Evolutionary conservation across 108 stramenopile genomes (phyloP), one percentile per base, ranked within the genome.

Genomic region (Aurantiochytrium sp.): DNA sequence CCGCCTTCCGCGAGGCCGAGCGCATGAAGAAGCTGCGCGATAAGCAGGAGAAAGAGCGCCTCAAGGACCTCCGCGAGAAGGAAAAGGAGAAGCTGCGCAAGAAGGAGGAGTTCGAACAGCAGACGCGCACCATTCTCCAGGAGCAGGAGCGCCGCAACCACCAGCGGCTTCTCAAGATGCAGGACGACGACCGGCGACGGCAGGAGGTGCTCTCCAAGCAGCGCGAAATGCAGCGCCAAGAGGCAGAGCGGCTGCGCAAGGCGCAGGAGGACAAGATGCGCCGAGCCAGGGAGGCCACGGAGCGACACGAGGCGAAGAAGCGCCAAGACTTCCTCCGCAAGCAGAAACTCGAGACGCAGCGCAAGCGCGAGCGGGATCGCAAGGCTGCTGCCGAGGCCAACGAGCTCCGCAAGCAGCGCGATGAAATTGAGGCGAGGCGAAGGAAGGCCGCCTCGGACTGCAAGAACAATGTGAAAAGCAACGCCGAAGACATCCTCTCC

Each of bases 71-170:
- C 55, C 81, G 90, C 48, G 89, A 93, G 55, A 86, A 92, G 42
- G 94, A 93, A 45, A 88, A 31, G 87, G 90, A 91, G 89, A 85
- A 87, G 22, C 55, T 88, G 1, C 86, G 89, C 65, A 90, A 90
- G 55, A 89, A 89, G 87, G 90, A 89, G 4, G 88, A 88, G 30
- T 88, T 89, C 19, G 86, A 54, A 6, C 88, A 87, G 68, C 19
- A 32, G 87, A 87, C 68, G 22, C 68, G 45, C n/a, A n/a, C 86
- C 69, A 87, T 90, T 21, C 85, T 86, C 50, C 54, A 88, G 81
- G 87, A 89, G 52, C 73, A 86, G 86, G 91, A 94, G 42, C 36
- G 87, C 55, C 89, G 87, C n/a, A 93, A 93, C 37, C 54, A 91
- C 41, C 89, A 89, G 85, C 65, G 90, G 8, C 89, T 89, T 41